Percentiles rank a stretch among this genome's conserved stretches.
These are phyloP conservation scores for Alloteropsis angusta DNA, from an alignment of 202 grass and related monocot species.

Conservation along the genomic window DNA sequence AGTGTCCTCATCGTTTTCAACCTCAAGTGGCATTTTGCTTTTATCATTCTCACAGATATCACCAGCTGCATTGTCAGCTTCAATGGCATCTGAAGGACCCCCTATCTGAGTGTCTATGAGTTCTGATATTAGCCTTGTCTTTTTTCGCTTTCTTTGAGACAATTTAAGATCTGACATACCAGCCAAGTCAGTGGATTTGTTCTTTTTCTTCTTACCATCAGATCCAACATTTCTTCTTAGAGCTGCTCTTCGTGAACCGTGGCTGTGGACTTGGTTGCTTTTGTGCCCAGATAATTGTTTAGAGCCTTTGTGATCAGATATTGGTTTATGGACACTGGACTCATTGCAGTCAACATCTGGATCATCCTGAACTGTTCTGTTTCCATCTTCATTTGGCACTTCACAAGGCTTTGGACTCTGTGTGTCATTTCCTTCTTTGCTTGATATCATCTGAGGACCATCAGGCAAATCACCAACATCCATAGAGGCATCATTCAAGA, in stretches of 20 bases:
- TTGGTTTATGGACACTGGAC: constrained; percentile 10
- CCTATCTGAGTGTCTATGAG: constrained; percentile 29
- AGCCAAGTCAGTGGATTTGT: constrained; percentile 6
- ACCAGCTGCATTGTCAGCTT: constrained; percentile 20
- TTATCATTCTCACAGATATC: constrained; percentile 26
- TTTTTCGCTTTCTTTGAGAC: constrained; percentile 43
- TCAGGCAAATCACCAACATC: constrained; percentile 11
- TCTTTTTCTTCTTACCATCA: constrained; percentile 12
- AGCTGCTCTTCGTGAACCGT: constrained; percentile 19
- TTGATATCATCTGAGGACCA: constrained; percentile 16
- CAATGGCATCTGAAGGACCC: constrained; percentile 7
- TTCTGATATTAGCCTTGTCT: constrained; percentile 52
- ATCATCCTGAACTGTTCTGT: constrained; percentile 8
- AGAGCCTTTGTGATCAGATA: constrained; percentile 17
- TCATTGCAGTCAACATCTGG: constrained; percentile 4
- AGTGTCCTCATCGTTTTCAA: constrained; percentile 18
- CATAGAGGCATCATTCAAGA: constrained; percentile 12
- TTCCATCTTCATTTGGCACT: constrained; percentile 15
- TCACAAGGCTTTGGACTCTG: constrained; percentile 11
- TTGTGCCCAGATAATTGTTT: constrained; percentile 23
- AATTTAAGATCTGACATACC: constrained; percentile 33
- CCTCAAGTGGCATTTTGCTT: constrained; percentile 8
- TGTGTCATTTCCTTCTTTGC: constrained; percentile 10
- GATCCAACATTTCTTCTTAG: constrained; percentile 26
- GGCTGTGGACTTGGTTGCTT: constrained; percentile 15